These are phyloP conservation scores for Leccinum variicolor DNA, from an alignment of 768 basidiomycete genomes.

Conservation along the genomic window DNA sequence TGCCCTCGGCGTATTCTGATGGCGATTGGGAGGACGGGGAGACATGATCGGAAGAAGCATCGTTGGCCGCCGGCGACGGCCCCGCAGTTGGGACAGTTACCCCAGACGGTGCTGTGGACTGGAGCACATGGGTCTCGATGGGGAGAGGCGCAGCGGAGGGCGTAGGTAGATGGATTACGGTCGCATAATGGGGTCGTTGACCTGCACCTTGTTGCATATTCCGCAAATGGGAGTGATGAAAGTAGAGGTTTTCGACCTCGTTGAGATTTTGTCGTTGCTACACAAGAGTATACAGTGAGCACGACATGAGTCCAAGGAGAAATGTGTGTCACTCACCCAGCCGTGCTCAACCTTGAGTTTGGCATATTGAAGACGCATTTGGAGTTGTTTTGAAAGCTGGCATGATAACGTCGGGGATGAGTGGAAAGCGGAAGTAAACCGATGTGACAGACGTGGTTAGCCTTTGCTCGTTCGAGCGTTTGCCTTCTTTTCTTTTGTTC, in stretches of 20 bases:
- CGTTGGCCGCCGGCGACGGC: conserved; percentile 4
- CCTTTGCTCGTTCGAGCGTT: conserved; percentile 54
- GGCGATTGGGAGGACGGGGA: conserved; percentile 6
- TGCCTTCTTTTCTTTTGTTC: conserved; percentile 44
- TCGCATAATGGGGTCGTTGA: conserved; percentile 18
- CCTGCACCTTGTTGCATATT: conserved; percentile 17
- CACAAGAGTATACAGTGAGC: neutral
- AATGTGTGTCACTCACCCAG: conserved; percentile 52
- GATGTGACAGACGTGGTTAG: conserved; percentile 46
- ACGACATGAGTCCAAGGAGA: neutral
- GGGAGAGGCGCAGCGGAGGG: neutral
- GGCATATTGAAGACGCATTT: conserved; percentile 73
- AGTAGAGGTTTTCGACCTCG: conserved; percentile 82
- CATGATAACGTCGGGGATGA: neutral
- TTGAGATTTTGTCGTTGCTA: conserved; percentile 77
- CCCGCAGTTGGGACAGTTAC: conserved; percentile 14
- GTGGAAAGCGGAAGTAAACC: neutral
- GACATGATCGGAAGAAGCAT: neutral
- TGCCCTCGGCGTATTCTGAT: conserved; percentile 6
- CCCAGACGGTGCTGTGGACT: conserved; percentile 12
- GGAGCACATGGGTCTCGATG: conserved; percentile 6
- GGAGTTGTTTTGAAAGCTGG: conserved; percentile 69
- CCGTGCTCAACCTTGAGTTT: conserved; percentile 77
- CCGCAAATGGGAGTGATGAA: conserved; percentile 62
- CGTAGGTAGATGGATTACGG: neutral